phyloP scores from a whole-genome alignment of 140 eudicot genomes.

The Erigeron philadelphicus region DNA sequence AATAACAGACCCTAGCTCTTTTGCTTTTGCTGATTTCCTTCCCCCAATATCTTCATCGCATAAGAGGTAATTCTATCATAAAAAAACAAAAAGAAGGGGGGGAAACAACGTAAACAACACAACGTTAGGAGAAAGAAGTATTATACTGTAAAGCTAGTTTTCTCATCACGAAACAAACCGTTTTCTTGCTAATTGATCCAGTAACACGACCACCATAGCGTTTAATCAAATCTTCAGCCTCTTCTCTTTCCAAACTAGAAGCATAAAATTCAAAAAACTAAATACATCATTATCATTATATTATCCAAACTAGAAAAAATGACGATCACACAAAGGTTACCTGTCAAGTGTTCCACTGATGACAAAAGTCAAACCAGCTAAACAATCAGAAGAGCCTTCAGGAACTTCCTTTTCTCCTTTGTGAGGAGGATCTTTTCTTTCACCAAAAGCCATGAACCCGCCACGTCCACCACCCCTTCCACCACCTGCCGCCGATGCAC shows the following conservation, averaged over 20 bases:
- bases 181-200: conserved; percentile 94
- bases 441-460: conserved; percentile 88
- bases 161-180: conserved; percentile 41
- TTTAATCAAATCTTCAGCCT: conserved; percentile 93
- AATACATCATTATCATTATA: background rate
- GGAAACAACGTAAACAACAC: conserved; percentile 25
- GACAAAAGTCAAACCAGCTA: conserved; percentile 81
- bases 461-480: conserved; percentile 95
- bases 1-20: conserved; percentile 73
- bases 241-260: conserved; percentile 95
- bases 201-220: conserved; percentile 94
- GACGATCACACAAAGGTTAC: conserved; percentile 29
- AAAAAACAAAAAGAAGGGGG: conserved; percentile 17
- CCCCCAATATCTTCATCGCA: conserved; percentile 98
- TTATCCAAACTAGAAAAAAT: background rate
- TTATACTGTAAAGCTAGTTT: background rate
- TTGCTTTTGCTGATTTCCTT: conserved; percentile 74
- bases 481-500: conserved; percentile 46
- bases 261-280: conserved; percentile 8
- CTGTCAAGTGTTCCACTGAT: conserved; percentile 97
- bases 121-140: background rate
- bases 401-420: conserved; percentile 99
- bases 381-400: conserved; percentile 85
- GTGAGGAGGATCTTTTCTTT: conserved; percentile 94
- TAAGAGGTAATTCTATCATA: conserved; percentile 65